Base-by-base conservation (phyloP, 2,329 filamentous ascomycete genomes). In the Elsinoe arachidis region DNA sequence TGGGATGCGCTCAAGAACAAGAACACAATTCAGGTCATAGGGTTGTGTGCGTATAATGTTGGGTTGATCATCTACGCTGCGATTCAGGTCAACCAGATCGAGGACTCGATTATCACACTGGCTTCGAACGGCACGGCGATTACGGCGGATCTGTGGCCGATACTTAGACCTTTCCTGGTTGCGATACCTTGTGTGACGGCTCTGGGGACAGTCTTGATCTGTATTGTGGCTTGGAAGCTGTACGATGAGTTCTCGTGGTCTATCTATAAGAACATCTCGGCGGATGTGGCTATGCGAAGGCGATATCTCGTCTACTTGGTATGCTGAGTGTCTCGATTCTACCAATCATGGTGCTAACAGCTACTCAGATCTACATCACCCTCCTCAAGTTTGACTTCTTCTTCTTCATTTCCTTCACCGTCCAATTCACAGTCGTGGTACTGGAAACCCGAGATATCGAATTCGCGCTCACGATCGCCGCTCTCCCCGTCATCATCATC, bases 241-340 rank as follows among this genome's bases (percentile, higher is more conserved):
- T 97, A 99, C 70, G 90, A 96, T 68, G 92, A 96, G 72, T 99
- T 99, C 73, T 92, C 93, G 10, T 99, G 93, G 93, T 93, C 93
- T 58, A 99, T 99, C 68, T 90, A 99, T 74, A 99, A 99, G 78
- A 91, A 95, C 72, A 99, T 99, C 69, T 95, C 91, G 68, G 93
- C 93, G 54, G 93, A 99, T 76, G 82, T 96, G 69, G 85, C 90
- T 66, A 90, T 99, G 86, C 97, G 96, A 80, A 86, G 91, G 74
- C 85, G 93, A 62, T 99, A 95, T 76, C 80, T 99, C 60, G 88
- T 92, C 61, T 99, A 95, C 71, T 93, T 99, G 84, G 90, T 95
- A 77, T 55, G 77, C 67, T 11, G 15, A 44, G 23, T 35, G 12
- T 19, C 9, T 14, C 7, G 15, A 3, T 26, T 26, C 23, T 6